Base-by-base conservation (phyloP, 1,284 basidiomycete genomes). In the Coriolopsis trogii region DNA sequence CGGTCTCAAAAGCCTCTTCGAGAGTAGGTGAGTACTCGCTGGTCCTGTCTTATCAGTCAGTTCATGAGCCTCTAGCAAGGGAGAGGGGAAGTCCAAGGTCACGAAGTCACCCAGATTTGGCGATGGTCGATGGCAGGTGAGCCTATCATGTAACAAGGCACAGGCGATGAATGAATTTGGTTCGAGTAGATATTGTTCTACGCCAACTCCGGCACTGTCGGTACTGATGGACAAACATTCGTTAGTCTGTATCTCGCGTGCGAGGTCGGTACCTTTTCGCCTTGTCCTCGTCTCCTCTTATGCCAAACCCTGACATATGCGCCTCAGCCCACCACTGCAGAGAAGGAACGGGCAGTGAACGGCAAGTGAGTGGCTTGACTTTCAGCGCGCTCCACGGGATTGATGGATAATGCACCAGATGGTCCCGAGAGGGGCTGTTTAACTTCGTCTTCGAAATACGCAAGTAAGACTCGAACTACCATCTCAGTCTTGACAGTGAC, bases 371-470 rank as follows among this genome's bases (percentile, higher is more conserved):
- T 66, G 18, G 8, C 13, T 6, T 12, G 25, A 15, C 20, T 20
- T 3, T 20, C 3, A 18, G 23, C 3, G 16, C 15, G 13, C 31
- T 23, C 16, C 9, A 10, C 30, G 3, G 21, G 34, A 26, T 50
- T 25, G 15, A 26, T 24, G 18, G 20, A 25, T 13, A 36, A 18
- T 8, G 15, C 15, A 12, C 10, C 41, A 88, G 85, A 70, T 95
- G 92, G 92, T 71, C 80, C 13, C 81, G 92, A n/a, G 87, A 91
- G 54, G 92, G 92, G 2, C 71, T 87, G 18, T 94, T 84, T 72
- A 89, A 86, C 64, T 95, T 95, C 68, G 85, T 80, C 54, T 93
- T 95, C 64, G 91, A 93, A 65, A 75, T 95, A 60, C 82, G 82
- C 66, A 85, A 80, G 86, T 86, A 58, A 51, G 72, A n/a, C n/a